Evolutionary conservation across 805 yeast genomes (phyloP), one percentile per base, ranked within the genome.

Genomic region (Yarrowia phangngaensis): DNA sequence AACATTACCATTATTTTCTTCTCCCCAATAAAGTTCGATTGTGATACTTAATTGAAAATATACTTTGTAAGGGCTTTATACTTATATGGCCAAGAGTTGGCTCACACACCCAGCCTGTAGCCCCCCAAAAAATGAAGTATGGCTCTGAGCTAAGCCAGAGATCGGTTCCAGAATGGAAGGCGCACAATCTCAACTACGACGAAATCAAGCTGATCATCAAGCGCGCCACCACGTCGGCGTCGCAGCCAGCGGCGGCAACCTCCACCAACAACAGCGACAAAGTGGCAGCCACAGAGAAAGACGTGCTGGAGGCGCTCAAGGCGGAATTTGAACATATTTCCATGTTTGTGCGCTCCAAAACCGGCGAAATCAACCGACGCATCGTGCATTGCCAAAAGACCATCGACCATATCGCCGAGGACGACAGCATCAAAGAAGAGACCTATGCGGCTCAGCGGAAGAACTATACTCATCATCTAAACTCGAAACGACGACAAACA

Each of bases 121-220:
- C n/a, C n/a, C n/a, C n/a, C n/a, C n/a, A 7, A 17, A 8, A 40
- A 15, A 89, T 89, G 97, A 90, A 87, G 66, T 89, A 88, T 64
- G 95, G 96, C 45, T 71, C 77, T 31, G 88, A 83, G 59, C 72
- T 89, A 16, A 70, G 75, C 47, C 79, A 76, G 55, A 73, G 86
- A 56, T 83, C 95, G 9, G 83, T 87, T 17, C 87, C 89, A 2
- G 92, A 85, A 67, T 89, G 97, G 97, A 75, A 76, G 58, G 75
- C 77, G 53, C 82, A 85, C 65, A 87, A 89, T 63, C 72, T 89
- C 30, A 88, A 86, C 59, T 89, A 89, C 65, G 82, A 86, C 56
- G 84, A 79, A 27, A 63, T 89, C 51, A 89, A 88, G 64, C 65
- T 66, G 4, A 71, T 74, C 34, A 85, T 89, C 52, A 74, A 80